These are phyloP conservation scores for Cytospora piceicola DNA, from an alignment of 2,329 filamentous ascomycete species.

Conservation along the genomic window DNA sequence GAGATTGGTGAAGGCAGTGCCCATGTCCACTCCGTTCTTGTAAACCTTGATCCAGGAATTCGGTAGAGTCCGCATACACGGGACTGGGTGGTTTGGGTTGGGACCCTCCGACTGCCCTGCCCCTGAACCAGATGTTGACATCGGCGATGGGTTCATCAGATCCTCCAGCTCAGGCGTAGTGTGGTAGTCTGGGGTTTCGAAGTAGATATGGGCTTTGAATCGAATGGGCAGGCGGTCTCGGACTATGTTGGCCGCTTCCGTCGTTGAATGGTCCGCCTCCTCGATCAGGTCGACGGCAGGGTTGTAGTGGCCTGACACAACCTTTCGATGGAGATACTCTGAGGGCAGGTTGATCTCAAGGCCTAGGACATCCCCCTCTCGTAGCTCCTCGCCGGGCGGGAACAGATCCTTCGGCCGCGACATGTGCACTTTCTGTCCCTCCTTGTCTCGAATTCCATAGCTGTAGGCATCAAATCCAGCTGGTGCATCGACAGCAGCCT, in stretches of 20 bases:
- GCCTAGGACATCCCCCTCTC: conserved; percentile 91
- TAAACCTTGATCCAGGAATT: conserved; percentile 86
- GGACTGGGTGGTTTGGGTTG: conserved; percentile 71
- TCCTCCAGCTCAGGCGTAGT: conserved; percentile 87
- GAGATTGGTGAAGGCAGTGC: conserved; percentile 84
- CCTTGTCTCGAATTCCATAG: conserved; percentile 87
- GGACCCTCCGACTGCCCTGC: conserved; percentile 60
- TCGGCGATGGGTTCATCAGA: conserved; percentile 70
- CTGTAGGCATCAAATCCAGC: conserved; percentile 92
- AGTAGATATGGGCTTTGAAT: conserved; percentile 92
- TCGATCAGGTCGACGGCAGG: conserved; percentile 74
- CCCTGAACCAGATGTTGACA: conserved; percentile 45
- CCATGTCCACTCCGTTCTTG: conserved; percentile 87
- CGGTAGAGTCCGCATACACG: conserved; percentile 83
- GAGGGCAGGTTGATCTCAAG: conserved; percentile 90
- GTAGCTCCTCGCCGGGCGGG: conserved; percentile 74
- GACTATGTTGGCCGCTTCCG: conserved; percentile 78
- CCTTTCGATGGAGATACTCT: conserved; percentile 81
- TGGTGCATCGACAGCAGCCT: conserved; percentile 80
- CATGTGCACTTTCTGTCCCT: conserved; percentile 90
- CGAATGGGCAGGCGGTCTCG: conserved; percentile 94
- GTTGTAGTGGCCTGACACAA: conserved; percentile 86
- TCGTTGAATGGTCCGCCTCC: conserved; percentile 56
- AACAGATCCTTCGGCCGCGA: conserved; percentile 93
- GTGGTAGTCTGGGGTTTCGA: conserved; percentile 90